Conservation (phyloP, 78 protist species). For the Creolimax fragrantissima region DNA sequence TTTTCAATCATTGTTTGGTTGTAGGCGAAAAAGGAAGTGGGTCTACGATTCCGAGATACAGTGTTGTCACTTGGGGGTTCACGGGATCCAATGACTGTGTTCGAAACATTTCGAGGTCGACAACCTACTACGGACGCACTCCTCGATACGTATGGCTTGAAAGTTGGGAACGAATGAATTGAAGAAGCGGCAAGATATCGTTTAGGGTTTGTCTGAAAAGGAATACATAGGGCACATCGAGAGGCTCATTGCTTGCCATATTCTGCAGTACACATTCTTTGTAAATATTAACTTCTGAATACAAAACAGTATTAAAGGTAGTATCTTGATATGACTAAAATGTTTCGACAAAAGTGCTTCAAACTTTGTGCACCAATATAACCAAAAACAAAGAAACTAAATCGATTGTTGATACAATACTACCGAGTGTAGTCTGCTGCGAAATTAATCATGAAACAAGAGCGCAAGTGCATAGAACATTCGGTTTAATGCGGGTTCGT, state of each 20-base stretch:
- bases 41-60: conserved; percentile 30
- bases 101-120: conserved; percentile 20
- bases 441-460: no score
- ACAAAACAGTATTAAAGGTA: neutral
- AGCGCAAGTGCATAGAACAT: no score
- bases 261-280: no score
- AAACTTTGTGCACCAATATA: no score
- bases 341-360: neutral
- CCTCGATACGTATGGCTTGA: conserved; percentile 26
- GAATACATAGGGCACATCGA: no score
- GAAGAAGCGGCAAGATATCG: neutral
- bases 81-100: conserved; percentile 8
- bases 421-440: no score
- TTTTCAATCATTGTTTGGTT: no score
- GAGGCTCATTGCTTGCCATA: no score
- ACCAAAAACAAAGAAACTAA: no score
- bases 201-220: neutral
- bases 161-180: neutral
- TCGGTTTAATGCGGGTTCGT: no score
- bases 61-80: conserved; percentile 27
- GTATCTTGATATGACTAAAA: neutral
- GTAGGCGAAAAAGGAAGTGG: neutral
- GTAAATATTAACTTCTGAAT: neutral
- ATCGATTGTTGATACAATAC: no score
- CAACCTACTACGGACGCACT: conserved; percentile 22